These are phyloP conservation scores for Chrysoporthe cubensis DNA, from an alignment of 2,329 filamentous ascomycete species.

Conservation along the genomic window DNA sequence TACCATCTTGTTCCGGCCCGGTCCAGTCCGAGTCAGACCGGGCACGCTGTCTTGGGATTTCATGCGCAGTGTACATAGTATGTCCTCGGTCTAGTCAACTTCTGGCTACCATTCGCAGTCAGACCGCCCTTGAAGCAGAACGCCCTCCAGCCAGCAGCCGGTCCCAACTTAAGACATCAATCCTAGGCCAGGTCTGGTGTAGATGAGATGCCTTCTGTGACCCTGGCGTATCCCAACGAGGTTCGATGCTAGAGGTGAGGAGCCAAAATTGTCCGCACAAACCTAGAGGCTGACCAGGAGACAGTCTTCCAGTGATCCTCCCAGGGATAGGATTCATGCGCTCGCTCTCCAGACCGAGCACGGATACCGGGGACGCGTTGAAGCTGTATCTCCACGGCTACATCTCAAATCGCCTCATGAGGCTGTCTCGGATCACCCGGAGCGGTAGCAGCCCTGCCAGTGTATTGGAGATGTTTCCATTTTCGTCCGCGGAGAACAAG, in stretches of 20 bases:
- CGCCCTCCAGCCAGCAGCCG: slow-evolving; percentile 17
- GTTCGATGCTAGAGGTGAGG: slow-evolving; percentile 64
- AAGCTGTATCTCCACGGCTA: slow-evolving; percentile 86
- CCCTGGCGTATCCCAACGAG: slow-evolving; percentile 68
- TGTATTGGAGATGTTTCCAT: background rate
- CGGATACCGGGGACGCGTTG: slow-evolving; percentile 64
- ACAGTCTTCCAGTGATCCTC: slow-evolving; percentile 72
- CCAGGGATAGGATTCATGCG: slow-evolving; percentile 88
- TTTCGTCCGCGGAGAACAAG: slow-evolving; percentile 19
- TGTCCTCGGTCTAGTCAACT: too few relatives aligned
- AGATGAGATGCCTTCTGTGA: slow-evolving; percentile 45
- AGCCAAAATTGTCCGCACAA: background rate
- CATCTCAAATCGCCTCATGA: slow-evolving; percentile 77
- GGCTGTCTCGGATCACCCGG: slow-evolving; percentile 51
- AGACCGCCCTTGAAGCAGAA: too few relatives aligned
- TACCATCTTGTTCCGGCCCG: too few relatives aligned
- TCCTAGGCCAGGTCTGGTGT: slow-evolving; percentile 5
- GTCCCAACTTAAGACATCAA: background rate
- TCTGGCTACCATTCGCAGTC: too few relatives aligned
- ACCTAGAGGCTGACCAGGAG: slow-evolving; percentile 15
- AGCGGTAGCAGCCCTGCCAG: slow-evolving; percentile 11
- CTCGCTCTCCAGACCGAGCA: slow-evolving; percentile 66
- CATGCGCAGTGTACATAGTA: too few relatives aligned
- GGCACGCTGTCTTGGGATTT: too few relatives aligned
- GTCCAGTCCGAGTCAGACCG: too few relatives aligned